Evolutionary conservation across 2,329 filamentous ascomycete genomes (phyloP).

Genomic region (Allantophomopsis cytisporea): DNA sequence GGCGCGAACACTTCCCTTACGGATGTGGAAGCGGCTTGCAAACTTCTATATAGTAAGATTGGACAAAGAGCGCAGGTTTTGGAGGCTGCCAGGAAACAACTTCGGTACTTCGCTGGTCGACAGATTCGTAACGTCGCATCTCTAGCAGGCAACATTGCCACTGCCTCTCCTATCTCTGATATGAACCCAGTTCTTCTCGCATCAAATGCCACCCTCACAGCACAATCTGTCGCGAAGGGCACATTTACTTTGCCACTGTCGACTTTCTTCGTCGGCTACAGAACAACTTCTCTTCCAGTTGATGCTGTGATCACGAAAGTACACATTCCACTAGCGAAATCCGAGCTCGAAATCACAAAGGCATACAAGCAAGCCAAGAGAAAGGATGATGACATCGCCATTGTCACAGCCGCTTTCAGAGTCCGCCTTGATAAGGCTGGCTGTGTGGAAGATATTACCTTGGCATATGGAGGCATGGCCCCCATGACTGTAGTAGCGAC

Average conservation of each 20-base stretch:
- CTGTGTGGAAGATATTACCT: constrained; percentile 55
- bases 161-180: constrained; percentile 91
- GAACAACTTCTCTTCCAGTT: constrained; percentile 65
- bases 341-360: constrained; percentile 64
- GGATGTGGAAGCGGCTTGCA: constrained; percentile 57
- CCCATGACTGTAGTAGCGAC: constrained; percentile 72
- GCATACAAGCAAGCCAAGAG: constrained; percentile 93
- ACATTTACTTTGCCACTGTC: constrained; percentile 54
- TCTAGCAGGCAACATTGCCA: constrained; percentile 82
- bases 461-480: constrained; percentile 92
- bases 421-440: constrained; percentile 57
- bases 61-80: constrained; percentile 73
- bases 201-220: constrained; percentile 65
- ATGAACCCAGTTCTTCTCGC: constrained; percentile 87
- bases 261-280: constrained; percentile 81
- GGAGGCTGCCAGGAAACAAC: constrained; percentile 74
- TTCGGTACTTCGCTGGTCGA: constrained; percentile 83
- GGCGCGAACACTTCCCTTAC: constrained; percentile 85
- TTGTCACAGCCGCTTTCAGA: constrained; percentile 76
- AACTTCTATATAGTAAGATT: constrained; percentile 22
- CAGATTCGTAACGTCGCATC: constrained; percentile 95
- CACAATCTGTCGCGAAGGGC: constrained; percentile 35
- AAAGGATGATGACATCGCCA: constrained; percentile 95
- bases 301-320: constrained; percentile 77
- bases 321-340: constrained; percentile 59